Evolutionary conservation across 2,329 filamentous ascomycete species (phyloP).

Genomic region (Cordyceps fumosorosea): DNA sequence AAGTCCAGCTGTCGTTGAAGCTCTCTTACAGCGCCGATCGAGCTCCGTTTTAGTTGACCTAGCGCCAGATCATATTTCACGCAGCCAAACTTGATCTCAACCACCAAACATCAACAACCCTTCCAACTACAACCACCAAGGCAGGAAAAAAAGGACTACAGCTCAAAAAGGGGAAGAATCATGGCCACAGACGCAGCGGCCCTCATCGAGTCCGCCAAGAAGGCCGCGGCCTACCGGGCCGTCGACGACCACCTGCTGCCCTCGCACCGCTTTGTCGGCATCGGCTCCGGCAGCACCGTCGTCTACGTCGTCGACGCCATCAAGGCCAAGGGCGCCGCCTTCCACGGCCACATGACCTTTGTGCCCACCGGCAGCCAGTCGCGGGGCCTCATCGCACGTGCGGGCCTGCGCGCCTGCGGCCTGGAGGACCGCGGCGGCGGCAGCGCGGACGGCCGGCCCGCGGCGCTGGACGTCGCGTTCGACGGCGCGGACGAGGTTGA

Average conservation of each 20-base stretch:
- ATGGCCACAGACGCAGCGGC: constrained; percentile 16
- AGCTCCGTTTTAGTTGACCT: too few relatives aligned
- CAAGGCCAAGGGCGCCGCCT: constrained; percentile 47
- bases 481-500: constrained; percentile 98
- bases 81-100: too few relatives aligned
- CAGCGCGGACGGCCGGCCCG: constrained; percentile 26
- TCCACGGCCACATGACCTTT: constrained; percentile 66
- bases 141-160: too few relatives aligned
- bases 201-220: constrained; percentile 66
- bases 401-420: constrained; percentile 68
- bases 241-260: constrained; percentile 65
- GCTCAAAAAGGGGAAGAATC: neutral
- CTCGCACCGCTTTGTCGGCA: constrained; percentile 61
- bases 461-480: constrained; percentile 80
- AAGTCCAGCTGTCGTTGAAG: too few relatives aligned
- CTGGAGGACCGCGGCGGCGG: constrained; percentile 64
- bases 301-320: constrained; percentile 83
- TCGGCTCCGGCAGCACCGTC: constrained; percentile 76
- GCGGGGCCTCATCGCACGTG: constrained; percentile 74
- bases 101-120: too few relatives aligned
- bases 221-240: constrained; percentile 65
- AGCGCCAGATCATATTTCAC: too few relatives aligned
- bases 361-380: constrained; percentile 90
- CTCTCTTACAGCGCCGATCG: too few relatives aligned
- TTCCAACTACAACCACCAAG: too few relatives aligned